These are phyloP conservation scores for Tylopilus sp. DNA, from an alignment of 768 basidiomycete species.

Conservation along the genomic window DNA sequence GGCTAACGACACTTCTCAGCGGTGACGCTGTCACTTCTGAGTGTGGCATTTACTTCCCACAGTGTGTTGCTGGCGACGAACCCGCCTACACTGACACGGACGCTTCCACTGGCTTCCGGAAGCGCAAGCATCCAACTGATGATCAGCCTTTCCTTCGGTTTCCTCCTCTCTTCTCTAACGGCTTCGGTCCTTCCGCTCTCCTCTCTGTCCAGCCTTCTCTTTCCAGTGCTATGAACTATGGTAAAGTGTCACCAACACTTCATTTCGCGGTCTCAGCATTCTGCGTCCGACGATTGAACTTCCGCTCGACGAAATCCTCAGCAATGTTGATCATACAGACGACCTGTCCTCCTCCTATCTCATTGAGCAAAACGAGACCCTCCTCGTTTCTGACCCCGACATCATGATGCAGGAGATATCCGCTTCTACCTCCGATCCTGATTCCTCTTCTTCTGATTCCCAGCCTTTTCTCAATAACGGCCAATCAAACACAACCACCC, in stretches of 20 bases:
- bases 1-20: no score
- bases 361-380: slow-evolving; percentile 5
- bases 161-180: slow-evolving; percentile 67
- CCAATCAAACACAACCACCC: slow-evolving; percentile 7
- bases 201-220: slow-evolving; percentile 66
- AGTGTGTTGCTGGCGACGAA: slow-evolving; percentile 31
- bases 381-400: slow-evolving; percentile 16
- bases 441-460: slow-evolving; percentile 10
- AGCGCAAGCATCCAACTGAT: slow-evolving; percentile 24
- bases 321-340: slow-evolving; percentile 25
- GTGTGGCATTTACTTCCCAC: no score
- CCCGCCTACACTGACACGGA: slow-evolving; percentile 21
- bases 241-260: slow-evolving; percentile 57
- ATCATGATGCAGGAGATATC: slow-evolving; percentile 31
- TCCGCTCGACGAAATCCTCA: slow-evolving; percentile 76
- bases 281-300: slow-evolving; percentile 81
- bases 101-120: slow-evolving; percentile 22
- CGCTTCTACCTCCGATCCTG: slow-evolving; percentile 7
- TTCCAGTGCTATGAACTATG: slow-evolving; percentile 66
- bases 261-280: slow-evolving; percentile 56
- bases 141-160: slow-evolving; percentile 53
- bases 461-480: slow-evolving; percentile 1
- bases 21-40: no score
- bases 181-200: slow-evolving; percentile 76
- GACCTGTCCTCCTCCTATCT: slow-evolving; percentile 5